Base-by-base conservation (phyloP, 2,329 filamentous ascomycete genomes). In the Colletotrichum kahawae region DNA sequence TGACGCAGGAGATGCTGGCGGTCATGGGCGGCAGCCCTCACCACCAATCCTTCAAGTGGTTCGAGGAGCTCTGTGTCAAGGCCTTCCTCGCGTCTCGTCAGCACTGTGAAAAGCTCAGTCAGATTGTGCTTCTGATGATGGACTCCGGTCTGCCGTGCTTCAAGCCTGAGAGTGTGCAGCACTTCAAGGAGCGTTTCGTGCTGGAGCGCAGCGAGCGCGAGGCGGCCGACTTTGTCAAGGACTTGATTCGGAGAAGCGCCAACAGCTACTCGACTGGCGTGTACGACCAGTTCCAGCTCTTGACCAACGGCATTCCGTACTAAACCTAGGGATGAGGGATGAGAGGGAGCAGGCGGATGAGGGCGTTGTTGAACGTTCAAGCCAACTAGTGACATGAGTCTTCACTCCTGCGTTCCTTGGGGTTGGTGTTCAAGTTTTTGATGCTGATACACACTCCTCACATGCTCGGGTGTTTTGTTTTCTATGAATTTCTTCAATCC, bases 251-350 rank as follows among this genome's bases (percentile, higher is more conserved):
- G 87, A 97, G 94, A 90, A 98, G 96, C 82, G 95, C 97, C 81
- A 91, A 93, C 74, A 98, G 95, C 86, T 95, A 97, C 82, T 96
- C 94, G 71, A 99, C 97, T 2, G 95, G 95, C 78, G 94, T 96
- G 63, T 99, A 99, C 84, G 97, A 99, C 86, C 95, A 98, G 84
- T 99, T 98, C 89, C 97, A 99, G 88, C 87, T 98, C 81, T 87
- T 98, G 85, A 98, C 97, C 36, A 98, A 99, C 82, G 97, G 96
- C 8, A 99, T 99, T 83, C 97, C 97, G 38, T 98, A 97, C 82
- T 98, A 90, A 27, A 21, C 13, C 43, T 51, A 24, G 18, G 31
- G 7, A 21, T 24, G 29, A 68, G 21, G 51, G 33, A n/a, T 33
- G 9, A 29, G 18, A 51, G 43, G 21, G 14, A 57, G 51, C 33